Evolutionary conservation across 225 moss, liverwort and hornwort genomes (phyloP).

Genomic region (Antitrichia curtipendula): DNA sequence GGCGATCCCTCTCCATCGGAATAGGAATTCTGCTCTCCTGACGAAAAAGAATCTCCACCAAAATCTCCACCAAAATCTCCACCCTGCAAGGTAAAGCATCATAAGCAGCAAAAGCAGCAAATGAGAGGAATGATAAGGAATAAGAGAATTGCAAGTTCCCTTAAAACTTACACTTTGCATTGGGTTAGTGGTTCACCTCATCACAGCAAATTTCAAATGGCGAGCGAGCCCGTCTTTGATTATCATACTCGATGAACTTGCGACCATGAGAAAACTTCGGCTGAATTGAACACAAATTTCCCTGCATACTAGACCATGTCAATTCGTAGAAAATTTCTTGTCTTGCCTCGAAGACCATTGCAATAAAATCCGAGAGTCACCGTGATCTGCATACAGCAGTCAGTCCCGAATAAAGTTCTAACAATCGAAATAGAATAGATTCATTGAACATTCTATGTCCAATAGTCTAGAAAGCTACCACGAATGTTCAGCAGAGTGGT

Average conservation of each 20-base stretch:
- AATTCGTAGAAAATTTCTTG: background rate
- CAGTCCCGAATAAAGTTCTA: background rate
- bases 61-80: constrained; percentile 34
- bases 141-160: background rate
- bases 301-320: background rate
- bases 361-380: background rate
- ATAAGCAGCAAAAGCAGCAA: background rate
- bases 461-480: background rate
- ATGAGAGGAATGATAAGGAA: background rate
- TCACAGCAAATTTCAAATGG: constrained; percentile 7
- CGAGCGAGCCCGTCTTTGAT: background rate
- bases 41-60: constrained; percentile 22
- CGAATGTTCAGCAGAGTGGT: background rate
- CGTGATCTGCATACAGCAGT: background rate
- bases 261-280: background rate
- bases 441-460: background rate
- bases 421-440: background rate
- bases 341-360: background rate
- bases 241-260: background rate
- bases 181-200: constrained; percentile 9
- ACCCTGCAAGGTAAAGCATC: constrained; percentile 1
- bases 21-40: constrained; percentile 23
- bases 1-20: constrained; percentile 35
- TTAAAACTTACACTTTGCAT: background rate
- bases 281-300: background rate